Evolutionary conservation across 176 grass and related monocot genomes (phyloP).

Genomic region (Musa itinerans): DNA sequence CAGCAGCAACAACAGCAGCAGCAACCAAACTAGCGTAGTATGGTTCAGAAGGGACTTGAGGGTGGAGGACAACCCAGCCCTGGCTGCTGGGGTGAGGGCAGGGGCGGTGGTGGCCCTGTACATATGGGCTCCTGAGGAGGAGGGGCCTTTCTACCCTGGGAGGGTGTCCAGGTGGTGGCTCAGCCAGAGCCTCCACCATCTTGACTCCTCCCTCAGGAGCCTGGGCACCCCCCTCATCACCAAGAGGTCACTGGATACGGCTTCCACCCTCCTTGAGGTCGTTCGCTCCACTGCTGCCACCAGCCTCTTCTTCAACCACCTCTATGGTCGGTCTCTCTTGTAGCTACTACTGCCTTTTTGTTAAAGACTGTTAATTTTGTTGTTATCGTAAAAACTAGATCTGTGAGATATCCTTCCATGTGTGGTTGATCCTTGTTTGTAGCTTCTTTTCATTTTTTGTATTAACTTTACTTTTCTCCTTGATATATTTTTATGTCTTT

Average conservation of each 20-base stretch:
- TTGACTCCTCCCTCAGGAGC: conserved; percentile 57
- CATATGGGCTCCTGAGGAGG: conserved; percentile 85
- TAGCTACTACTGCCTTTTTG: no score
- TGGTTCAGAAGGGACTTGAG: conserved; percentile 87
- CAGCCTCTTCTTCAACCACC: conserved; percentile 92
- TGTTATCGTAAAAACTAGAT: background rate
- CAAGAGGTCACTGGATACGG: conserved; percentile 48
- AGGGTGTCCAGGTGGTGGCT: conserved; percentile 90
- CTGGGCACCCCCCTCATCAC: conserved; percentile 69
- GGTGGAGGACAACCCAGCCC: conserved; percentile 76
- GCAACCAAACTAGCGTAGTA: conserved; percentile 35
- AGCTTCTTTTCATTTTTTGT: no score
- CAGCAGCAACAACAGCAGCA: background rate
- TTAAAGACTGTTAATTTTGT: no score
- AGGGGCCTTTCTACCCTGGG: conserved; percentile 56
- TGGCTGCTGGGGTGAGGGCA: conserved; percentile 47
- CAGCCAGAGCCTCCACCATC: conserved; percentile 61
- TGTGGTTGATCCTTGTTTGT: no score
- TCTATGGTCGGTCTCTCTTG: conserved; percentile 50
- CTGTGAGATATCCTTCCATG: background rate
- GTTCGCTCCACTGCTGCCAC: conserved; percentile 58
- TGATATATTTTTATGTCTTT: no score
- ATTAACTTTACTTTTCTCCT: no score
- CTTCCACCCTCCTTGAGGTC: conserved; percentile 54
- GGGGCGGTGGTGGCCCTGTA: conserved; percentile 66